Conservation (phyloP, 495 filamentous ascomycete species). For the Hypoxylon rickii region DNA sequence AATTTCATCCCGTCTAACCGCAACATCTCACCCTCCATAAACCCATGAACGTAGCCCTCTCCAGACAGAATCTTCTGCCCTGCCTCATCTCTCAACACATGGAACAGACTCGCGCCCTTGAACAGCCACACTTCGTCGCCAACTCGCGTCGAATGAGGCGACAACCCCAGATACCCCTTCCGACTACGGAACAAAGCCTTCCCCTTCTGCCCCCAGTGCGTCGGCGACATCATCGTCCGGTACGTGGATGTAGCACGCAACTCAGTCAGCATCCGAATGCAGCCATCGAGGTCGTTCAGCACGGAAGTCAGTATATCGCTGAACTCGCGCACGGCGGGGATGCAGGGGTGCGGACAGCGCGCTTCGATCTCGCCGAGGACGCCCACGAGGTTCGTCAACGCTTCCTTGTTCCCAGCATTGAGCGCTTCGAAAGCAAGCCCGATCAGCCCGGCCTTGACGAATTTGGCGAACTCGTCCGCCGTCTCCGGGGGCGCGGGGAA, state of each 20-base stretch:
- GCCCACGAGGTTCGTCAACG: background rate
- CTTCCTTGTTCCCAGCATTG: background rate
- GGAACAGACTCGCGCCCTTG: conserved; percentile 23
- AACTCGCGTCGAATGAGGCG: conserved; percentile 15
- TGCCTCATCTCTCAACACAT: background rate
- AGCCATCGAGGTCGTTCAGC: conserved; percentile 9
- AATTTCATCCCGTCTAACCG: conserved; percentile 9
- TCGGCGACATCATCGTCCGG: conserved; percentile 22
- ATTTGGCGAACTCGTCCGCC: conserved; percentile 13
- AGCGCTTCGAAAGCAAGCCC: conserved; percentile 16
- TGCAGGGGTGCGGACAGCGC: conserved; percentile 10
- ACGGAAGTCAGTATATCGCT: conserved; percentile 8
- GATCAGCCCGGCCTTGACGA: conserved; percentile 18
- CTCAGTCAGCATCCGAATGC: conserved; percentile 6
- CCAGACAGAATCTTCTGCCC: conserved; percentile 7
- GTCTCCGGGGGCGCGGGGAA: conserved; percentile 22
- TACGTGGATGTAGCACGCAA: conserved; percentile 3
- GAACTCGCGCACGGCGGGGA: conserved; percentile 9
- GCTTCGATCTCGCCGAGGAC: background rate
- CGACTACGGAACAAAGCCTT: conserved; percentile 14
- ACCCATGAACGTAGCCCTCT: conserved; percentile 23
- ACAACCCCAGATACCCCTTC: conserved; percentile 11
- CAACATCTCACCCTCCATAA: conserved; percentile 26
- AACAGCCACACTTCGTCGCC: conserved; percentile 30
- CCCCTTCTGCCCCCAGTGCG: conserved; percentile 15